Percentiles rank a stretch among this genome's conserved stretches.
Evolutionary conservation across 129 eudicot genomes (phyloP).

Genomic region (Heracleum sosnowskyi): DNA sequence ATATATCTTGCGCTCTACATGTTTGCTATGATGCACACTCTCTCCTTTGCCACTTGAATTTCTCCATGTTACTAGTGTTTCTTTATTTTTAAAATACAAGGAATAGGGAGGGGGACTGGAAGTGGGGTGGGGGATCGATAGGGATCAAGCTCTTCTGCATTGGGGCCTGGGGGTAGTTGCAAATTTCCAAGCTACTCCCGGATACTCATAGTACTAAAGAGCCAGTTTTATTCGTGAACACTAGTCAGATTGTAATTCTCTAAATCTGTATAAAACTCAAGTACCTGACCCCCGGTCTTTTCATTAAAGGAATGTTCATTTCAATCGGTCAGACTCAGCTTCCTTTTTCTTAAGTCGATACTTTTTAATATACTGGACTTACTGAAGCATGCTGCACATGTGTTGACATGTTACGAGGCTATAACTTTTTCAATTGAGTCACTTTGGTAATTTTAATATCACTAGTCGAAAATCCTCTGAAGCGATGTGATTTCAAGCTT

Average conservation of each 20-base stretch:
- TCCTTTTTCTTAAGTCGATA: not conserved
- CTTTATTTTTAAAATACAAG: not conserved
- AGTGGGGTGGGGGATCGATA: not conserved
- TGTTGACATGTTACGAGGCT: not conserved
- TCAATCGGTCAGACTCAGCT: not conserved
- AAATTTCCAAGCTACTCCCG: not conserved
- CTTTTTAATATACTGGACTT: not conserved
- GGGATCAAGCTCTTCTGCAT: not conserved
- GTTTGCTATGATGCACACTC: not conserved
- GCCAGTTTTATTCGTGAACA: not conserved
- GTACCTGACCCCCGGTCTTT: not conserved
- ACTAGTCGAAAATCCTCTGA: not conserved
- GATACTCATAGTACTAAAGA: not conserved
- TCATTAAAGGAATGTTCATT: not conserved
- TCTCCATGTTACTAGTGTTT: not conserved
- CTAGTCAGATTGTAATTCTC: not conserved
- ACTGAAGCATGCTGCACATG: not conserved
- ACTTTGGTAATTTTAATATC: not conserved
- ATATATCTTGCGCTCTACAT: not conserved
- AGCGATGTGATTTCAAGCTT: not conserved
- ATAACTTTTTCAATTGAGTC: not conserved
- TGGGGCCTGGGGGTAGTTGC: not conserved
- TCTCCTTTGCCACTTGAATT: not conserved
- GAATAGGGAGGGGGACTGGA: not conserved
- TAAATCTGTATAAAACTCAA: not conserved